Base-by-base conservation (phyloP, 176 grass and related monocot genomes). In the Dendrocalamus sinicus region DNA sequence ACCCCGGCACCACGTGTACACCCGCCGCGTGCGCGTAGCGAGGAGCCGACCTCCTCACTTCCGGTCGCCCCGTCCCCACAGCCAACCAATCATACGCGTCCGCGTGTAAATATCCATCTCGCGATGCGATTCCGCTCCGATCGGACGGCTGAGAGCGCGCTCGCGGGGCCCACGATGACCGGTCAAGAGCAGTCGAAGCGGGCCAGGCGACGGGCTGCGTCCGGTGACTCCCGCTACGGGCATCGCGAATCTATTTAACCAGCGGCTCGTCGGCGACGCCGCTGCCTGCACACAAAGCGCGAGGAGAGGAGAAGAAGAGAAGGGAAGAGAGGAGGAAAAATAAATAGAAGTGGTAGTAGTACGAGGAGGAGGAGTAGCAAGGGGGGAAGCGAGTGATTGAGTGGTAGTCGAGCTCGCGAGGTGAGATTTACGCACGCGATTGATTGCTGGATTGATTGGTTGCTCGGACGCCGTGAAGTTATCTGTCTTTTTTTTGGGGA, bases 181-280 rank as follows among this genome's bases (percentile, higher is more conserved):
- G 60, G 85, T 51, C 68, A 61, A 51, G 13, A 64, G 13, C 53
- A 5, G 83, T 86, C 88, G 40, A 45, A 12, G 22, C 15, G 14
- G 66, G 15, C 53, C 19, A 7, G 12, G 22, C 16, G 11, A 87
- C 84, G 40, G 85, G 61, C 85, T 78, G 80, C 60, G 4, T n/a
- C 75, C 80, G 80, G 89, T 91, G 68, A n/a, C 80, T 47, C 12
- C 9, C 28, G 20, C 9, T 22, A 17, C 40, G 63, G 48, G 26
- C 64, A 80, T 68, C 79, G 72, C 35, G 81, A 69, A 87, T 79
- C 74, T 75, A 84, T 84, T 84, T 91, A 87, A 75, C 19, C 75
- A 22, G 80, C 14, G n/a, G 75, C 68, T 73, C 80, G 65, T 57
- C 75, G 64, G 68, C 67, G 19, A 35, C 11, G 79, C 4, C 66